phyloP scores from a whole-genome alignment of 345 rosid species.

The Psidium friedrichsthalianum region DNA sequence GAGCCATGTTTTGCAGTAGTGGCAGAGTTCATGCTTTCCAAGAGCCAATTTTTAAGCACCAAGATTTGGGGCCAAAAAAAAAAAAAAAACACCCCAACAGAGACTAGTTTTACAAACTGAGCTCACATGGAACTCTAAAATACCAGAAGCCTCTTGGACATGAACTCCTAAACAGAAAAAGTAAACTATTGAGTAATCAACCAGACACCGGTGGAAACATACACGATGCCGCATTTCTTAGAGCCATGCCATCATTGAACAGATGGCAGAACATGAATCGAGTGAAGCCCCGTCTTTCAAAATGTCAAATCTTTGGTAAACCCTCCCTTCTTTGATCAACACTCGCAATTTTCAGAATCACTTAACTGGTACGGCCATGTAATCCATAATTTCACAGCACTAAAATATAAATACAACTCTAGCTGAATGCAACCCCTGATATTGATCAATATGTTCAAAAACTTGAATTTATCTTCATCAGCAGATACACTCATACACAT shows the following conservation, averaged over 20 bases:
- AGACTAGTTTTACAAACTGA: neutral
- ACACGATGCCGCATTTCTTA: neutral
- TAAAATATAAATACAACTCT: neutral
- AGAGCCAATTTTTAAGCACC: neutral
- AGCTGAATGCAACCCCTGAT: neutral
- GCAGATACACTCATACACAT: neutral
- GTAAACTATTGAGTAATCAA: neutral
- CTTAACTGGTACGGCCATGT: neutral
- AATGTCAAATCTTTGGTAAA: neutral
- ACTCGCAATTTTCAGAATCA: neutral
- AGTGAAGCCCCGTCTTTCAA: rapidly evolving
- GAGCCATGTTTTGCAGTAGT: neutral
- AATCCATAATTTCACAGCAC: neutral
- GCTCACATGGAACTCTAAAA: neutral
- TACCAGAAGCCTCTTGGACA: neutral
- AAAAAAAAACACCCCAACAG: neutral
- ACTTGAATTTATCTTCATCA: neutral
- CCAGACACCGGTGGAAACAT: neutral
- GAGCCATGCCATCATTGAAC: neutral
- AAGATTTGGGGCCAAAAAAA: neutral
- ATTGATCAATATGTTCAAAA: neutral
- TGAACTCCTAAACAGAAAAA: neutral
- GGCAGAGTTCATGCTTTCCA: neutral
- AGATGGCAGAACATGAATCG: neutral
- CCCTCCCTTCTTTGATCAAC: neutral